A percentile compares a stretch with the other conserved stretches of the same genome.
These are phyloP conservation scores for Syzygium aqueum DNA, from an alignment of 345 rosid species.

Conservation along the genomic window DNA sequence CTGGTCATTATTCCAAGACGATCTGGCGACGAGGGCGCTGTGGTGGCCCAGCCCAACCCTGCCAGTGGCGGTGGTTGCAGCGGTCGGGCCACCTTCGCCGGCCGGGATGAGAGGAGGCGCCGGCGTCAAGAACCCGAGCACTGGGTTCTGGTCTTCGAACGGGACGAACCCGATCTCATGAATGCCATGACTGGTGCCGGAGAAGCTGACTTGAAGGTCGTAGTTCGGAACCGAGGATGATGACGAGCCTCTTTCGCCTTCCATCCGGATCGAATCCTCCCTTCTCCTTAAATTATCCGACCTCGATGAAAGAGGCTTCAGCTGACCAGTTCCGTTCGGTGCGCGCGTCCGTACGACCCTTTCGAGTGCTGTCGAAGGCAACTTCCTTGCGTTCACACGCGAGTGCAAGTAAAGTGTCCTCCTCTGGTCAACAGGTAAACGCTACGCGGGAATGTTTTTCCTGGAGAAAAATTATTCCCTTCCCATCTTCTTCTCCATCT, in stretches of 20 bases:
- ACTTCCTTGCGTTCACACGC: not conserved
- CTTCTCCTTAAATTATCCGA: not conserved
- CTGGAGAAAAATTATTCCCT: not conserved
- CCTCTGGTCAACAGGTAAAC: not conserved
- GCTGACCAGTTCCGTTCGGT: not conserved
- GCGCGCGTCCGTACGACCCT: not conserved
- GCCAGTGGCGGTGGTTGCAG: not conserved
- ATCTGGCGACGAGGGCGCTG: constrained; percentile 11
- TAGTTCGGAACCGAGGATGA: constrained; percentile 20
- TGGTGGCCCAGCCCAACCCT: constrained; percentile 2
- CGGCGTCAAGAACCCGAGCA: constrained; percentile 61
- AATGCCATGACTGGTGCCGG: constrained; percentile 40
- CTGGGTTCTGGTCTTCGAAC: constrained; percentile 59
- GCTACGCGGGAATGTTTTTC: constrained; percentile 1
- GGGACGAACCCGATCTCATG: constrained; percentile 71
- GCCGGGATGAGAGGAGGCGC: constrained; percentile 32
- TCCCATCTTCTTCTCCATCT: not conserved
- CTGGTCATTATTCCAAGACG: constrained; percentile 25
- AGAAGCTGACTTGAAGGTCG: constrained; percentile 54
- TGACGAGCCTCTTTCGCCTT: not conserved
- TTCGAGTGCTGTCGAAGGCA: not conserved
- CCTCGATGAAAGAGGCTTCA: not conserved
- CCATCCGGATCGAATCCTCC: not conserved
- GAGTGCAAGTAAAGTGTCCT: not conserved
- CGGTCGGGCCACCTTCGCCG: not conserved